A percentile compares a stretch with the other conserved stretches of the same genome.
phyloP scores from a whole-genome alignment of 495 filamentous ascomycete genomes.

The Penicillium salamii region DNA sequence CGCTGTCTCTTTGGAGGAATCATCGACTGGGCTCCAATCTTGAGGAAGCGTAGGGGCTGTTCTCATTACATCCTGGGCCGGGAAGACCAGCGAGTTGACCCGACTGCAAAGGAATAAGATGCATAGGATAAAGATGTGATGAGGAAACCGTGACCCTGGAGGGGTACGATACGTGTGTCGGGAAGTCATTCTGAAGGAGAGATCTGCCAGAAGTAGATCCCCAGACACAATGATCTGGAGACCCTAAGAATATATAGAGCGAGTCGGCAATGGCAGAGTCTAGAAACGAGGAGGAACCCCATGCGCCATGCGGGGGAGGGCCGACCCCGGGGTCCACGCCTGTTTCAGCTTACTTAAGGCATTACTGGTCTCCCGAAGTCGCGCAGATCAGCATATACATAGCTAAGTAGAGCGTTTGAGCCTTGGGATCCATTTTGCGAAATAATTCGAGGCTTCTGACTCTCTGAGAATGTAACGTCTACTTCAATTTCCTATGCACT shows the following conservation, averaged over 20 bases:
- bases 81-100: slow-evolving; percentile 32
- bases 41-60: background rate
- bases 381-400: too few species aligned
- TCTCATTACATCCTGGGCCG: slow-evolving; percentile 24
- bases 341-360: background rate
- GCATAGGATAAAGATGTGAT: slow-evolving; percentile 22
- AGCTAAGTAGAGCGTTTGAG: background rate
- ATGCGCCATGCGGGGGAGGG: slow-evolving; percentile 19
- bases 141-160: slow-evolving; percentile 13
- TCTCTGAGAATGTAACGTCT: background rate
- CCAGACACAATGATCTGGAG: slow-evolving; percentile 1
- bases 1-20: slow-evolving; percentile 6
- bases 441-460: background rate
- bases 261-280: background rate
- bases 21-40: background rate
- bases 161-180: slow-evolving; percentile 6
- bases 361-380: background rate
- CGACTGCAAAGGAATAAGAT: slow-evolving; percentile 15
- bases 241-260: slow-evolving; percentile 15
- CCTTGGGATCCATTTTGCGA: background rate
- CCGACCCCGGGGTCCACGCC: background rate
- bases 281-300: slow-evolving; percentile 1
- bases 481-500: background rate
- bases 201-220: slow-evolving; percentile 7
- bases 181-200: slow-evolving; percentile 17